Evolutionary conservation across 306 rosid species (phyloP), one percentile per base, ranked within the genome.

Genomic region (Casuarina glauca): DNA sequence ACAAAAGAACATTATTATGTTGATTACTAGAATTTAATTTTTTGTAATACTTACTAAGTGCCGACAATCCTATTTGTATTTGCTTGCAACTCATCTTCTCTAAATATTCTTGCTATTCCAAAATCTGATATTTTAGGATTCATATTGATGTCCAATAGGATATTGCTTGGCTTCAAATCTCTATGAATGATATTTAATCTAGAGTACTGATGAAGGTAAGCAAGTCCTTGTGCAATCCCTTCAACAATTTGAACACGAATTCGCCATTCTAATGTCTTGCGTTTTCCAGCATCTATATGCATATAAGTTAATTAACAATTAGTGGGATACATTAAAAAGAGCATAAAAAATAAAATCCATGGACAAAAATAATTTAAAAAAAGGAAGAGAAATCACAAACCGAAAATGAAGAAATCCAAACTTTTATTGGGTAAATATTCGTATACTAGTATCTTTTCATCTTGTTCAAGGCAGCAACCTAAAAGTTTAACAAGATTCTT

Each of bases 101-200:
- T 76, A 41, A 78, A 74, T 0, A 78, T 77, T 79, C 61, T 83
- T 41, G 84, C 81, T 48, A 74, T 64, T 39, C 83, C 86, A 41
- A 79, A 83, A 43, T 83, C 86, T 43, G 81, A 83, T 15, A 83
- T 83, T 46, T 83, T 83, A 0, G 79, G 86, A 38, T 83, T 79
- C 81, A 79, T 64, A 1, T 83, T 81, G 1, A 61, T 9, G 48
- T 83, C 86, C 32, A 83, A 74, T 69, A 83, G 62, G 15, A 78
- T 69, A 8, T 83, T 83, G 36, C 86, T 79, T 1, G 83, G 57
- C 76, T 82, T 82, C 3, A 82, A 49, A 44, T 82, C 86, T n/a
- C 86, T 60, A 4, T 82, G 82, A 36, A 84, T 79, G 6, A 83
- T 79, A 46, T 81, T 79, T 36, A 83, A 72, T 36, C 82, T 78